phyloP scores from a whole-genome alignment of 306 rosid species.

The Vicia sativa region DNA sequence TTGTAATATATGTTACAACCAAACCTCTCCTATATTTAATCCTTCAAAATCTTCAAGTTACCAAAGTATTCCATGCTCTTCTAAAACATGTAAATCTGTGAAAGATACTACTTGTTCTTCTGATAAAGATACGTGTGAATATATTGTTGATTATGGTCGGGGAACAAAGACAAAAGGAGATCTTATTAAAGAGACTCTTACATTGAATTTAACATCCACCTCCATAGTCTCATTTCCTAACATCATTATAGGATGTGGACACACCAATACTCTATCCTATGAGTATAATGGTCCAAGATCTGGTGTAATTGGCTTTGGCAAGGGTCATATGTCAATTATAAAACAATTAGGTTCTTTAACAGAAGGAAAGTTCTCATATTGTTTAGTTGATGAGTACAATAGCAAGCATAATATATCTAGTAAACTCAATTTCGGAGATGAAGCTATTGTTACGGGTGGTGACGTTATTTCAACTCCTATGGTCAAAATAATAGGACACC shows the following conservation, averaged over 20 bases:
- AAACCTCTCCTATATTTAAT: too few relatives aligned
- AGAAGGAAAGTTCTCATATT: slow-evolving; percentile 51
- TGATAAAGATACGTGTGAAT: too few relatives aligned
- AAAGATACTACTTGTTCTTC: too few relatives aligned
- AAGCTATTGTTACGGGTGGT: background rate
- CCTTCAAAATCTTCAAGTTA: too few relatives aligned
- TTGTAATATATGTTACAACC: too few relatives aligned
- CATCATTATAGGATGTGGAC: slow-evolving; percentile 52
- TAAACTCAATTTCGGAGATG: slow-evolving; percentile 24
- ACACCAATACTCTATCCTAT: background rate
- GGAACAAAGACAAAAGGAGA: slow-evolving; percentile 27
- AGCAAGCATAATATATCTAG: background rate
- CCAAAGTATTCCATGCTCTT: too few relatives aligned
- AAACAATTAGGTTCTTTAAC: slow-evolving; percentile 41
- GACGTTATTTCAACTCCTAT: slow-evolving; percentile 23
- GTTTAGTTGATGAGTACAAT: slow-evolving; percentile 37
- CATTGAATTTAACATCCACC: slow-evolving; percentile 43
- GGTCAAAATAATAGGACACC: background rate
- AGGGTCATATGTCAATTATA: slow-evolving; percentile 39
- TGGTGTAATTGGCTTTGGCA: slow-evolving; percentile 61
- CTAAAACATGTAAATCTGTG: too few relatives aligned
- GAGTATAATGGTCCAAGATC: slow-evolving; percentile 2
- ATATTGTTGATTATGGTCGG: too few relatives aligned
- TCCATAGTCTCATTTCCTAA: slow-evolving; percentile 23
- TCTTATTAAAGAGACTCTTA: slow-evolving; percentile 44